These are phyloP conservation scores for Plenodomus lindquistii DNA, from an alignment of 2,329 filamentous ascomycete genomes.

Conservation along the genomic window DNA sequence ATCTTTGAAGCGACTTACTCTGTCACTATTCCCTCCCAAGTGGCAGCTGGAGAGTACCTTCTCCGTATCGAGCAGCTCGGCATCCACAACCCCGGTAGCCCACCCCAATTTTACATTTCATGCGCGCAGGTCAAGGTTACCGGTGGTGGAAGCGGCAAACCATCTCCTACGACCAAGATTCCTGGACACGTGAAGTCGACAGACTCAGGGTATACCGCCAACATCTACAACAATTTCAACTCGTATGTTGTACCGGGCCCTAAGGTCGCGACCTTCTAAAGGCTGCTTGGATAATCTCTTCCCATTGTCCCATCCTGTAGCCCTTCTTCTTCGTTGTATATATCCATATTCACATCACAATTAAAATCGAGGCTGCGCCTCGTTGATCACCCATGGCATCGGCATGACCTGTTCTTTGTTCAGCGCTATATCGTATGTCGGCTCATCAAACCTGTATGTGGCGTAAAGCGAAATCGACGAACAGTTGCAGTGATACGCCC, in stretches of 20 bases:
- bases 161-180: constrained; percentile 35
- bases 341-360: too few relatives aligned
- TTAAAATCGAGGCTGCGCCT: too few relatives aligned
- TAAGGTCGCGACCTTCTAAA: constrained; percentile 43
- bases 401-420: too few relatives aligned
- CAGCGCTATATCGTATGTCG: too few relatives aligned
- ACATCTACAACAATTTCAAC: constrained; percentile 46
- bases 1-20: constrained; percentile 31
- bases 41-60: constrained; percentile 52
- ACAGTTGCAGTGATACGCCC: too few relatives aligned
- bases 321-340: constrained; percentile 11
- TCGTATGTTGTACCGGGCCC: constrained; percentile 43
- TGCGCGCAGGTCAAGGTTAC: constrained; percentile 54
- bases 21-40: constrained; percentile 47
- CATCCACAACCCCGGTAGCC: constrained; percentile 47
- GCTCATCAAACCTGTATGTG: too few relatives aligned
- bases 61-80: constrained; percentile 55
- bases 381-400: too few relatives aligned
- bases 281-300: neutral
- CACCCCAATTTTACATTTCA: constrained; percentile 39
- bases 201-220: constrained; percentile 43
- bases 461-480: too few relatives aligned
- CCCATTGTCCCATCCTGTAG: too few relatives aligned
- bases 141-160: constrained; percentile 37
- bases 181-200: constrained; percentile 41